Evolutionary conservation across 2,329 filamentous ascomycete genomes (phyloP), one percentile per base, ranked within the genome.

Genomic region (Alternaria gansuensis): DNA sequence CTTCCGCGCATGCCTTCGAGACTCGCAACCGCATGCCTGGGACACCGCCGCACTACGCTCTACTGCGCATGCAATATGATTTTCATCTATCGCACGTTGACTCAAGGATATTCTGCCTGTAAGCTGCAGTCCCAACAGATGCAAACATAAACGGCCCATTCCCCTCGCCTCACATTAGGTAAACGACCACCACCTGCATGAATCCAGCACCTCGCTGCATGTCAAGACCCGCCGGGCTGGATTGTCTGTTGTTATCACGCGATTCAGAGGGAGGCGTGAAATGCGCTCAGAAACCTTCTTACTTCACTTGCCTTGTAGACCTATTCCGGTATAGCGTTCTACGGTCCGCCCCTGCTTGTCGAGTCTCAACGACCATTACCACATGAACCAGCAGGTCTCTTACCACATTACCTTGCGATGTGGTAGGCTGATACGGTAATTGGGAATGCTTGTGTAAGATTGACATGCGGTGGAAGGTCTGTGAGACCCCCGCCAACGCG

Each of bases 221-320:
- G 2, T 44, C 37, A 44, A 24, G 21, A 13, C 31, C 41, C 37
- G 13, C 13, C 40, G 31, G 6, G 17, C 33, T 7, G 24, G 28
- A 21, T 37, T 13, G 4, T 28, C 24, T 37, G 33, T 50, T 17
- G 46, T 63, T 39, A 51, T 45, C 46, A 59, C 39, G 59, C 36
- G 36, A 31, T 33, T 23, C 41, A 24, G 29, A 41, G 33, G 11
- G 51, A 57, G 58, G 59, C 64, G 52, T 60, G 26, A 49, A 69
- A 65, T 46, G 49, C 57, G 66, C 68, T 66, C 66, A 70, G 64
- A 45, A 56, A 64, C 51, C 65, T 66, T 64, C 54, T 60, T 55
- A 53, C 55, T 49, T 34, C 34, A 57, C 55, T 50, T 9, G 34
- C 29, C 54, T 28, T 29, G 43, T 65, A 55, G 53, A 59, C 67